Evolutionary conservation across 345 rosid species (phyloP).

Genomic region (Linum tenue): DNA sequence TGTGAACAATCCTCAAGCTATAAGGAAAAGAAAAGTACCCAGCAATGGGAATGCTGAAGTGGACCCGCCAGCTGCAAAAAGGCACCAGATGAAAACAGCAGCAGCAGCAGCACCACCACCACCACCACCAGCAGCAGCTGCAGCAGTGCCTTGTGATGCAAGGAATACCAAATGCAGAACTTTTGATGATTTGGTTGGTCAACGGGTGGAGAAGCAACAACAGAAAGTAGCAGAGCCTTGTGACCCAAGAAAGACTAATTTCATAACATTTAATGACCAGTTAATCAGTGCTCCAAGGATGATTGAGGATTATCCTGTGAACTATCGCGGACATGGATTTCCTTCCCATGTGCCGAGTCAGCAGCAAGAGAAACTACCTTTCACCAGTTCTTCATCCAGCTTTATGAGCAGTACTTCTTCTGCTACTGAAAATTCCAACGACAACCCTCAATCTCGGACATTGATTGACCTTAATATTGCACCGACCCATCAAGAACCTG

Average conservation of each 20-base stretch:
- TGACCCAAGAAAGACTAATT: conserved; percentile 12
- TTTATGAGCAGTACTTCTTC: conserved; percentile 13
- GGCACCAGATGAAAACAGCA: conserved; percentile 11
- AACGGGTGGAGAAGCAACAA: no score
- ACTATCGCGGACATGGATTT: conserved; percentile 8
- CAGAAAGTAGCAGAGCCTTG: conserved; percentile 9
- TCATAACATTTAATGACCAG: background rate
- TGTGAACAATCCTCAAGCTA: conserved; percentile 12
- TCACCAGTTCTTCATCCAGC: conserved; percentile 21
- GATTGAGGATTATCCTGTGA: background rate
- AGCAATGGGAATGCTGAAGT: conserved; percentile 12
- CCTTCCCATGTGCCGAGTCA: conserved; percentile 11
- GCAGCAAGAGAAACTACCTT: conserved; percentile 23
- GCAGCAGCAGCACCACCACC: no score
- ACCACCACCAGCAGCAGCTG: no score
- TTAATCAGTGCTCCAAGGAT: background rate
- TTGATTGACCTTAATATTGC: conserved; percentile 41
- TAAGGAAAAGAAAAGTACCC: conserved; percentile 15
- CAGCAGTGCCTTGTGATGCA: no score
- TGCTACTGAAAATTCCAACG: conserved; percentile 13
- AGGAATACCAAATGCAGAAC: no score
- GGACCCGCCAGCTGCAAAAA: conserved; percentile 16
- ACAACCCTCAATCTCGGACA: conserved; percentile 19
- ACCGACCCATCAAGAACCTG: conserved; percentile 29
- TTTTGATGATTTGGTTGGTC: no score